Conservation (phyloP, 495 filamentous ascomycete species). For the Penicillium cataractarum region DNA sequence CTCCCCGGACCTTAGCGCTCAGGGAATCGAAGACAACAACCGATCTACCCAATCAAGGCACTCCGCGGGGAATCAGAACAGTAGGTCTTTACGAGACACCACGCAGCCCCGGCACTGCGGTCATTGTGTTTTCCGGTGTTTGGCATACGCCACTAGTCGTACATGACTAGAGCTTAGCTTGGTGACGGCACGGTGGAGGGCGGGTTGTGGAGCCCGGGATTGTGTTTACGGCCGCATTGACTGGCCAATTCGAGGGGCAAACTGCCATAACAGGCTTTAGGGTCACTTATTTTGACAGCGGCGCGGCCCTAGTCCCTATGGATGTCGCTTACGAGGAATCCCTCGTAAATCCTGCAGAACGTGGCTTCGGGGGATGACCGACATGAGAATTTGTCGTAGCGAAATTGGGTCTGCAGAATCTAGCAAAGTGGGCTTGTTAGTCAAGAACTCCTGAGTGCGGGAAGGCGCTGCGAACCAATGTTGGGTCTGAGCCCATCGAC, state of each 20-base stretch:
- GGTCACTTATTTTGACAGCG: constrained; percentile 10
- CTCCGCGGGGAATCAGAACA: neutral
- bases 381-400: neutral
- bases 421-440: neutral
- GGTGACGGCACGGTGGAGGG: neutral
- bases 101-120: neutral
- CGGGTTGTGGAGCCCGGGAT: constrained; percentile 21
- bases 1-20: neutral
- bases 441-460: neutral
- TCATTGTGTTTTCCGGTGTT: constrained; percentile 2
- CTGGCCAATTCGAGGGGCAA: constrained; percentile 5
- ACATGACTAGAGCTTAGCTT: neutral
- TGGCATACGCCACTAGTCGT: constrained; percentile 4
- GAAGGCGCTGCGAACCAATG: neutral
- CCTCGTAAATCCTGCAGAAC: constrained; percentile 1
- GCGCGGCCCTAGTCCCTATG: constrained; percentile 10
- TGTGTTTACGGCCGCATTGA: neutral
- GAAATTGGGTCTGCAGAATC: neutral
- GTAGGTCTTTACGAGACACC: neutral
- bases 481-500: neutral
- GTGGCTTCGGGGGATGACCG: neutral
- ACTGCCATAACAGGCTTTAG: neutral
- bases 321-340: neutral
- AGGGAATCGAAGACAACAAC: neutral
- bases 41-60: neutral